Conservation (phyloP, 2,329 filamentous ascomycete species). For the Colletotrichum australisinense region DNA sequence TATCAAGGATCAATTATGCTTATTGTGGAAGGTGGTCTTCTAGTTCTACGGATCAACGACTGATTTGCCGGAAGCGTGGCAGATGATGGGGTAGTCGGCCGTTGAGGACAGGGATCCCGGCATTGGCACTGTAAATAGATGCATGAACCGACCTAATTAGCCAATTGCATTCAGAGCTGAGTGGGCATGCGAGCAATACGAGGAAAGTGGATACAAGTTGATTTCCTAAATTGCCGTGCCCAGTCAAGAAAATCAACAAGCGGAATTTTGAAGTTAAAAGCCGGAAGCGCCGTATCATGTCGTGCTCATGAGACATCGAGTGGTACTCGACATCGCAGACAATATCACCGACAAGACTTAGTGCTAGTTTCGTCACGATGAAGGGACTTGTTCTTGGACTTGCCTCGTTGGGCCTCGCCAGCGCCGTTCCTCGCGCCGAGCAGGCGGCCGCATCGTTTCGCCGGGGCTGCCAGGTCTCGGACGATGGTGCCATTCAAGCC, state of each 20-base stretch:
- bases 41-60: conserved; percentile 7
- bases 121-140: conserved; percentile 7
- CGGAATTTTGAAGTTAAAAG: conserved; percentile 6
- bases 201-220: conserved; percentile 19
- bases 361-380: not conserved
- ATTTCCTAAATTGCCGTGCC: not conserved
- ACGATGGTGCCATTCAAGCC: conserved; percentile 11
- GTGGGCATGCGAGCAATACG: conserved; percentile 20
- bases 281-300: not conserved
- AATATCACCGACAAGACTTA: not conserved
- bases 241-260: conserved; percentile 9
- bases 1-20: not conserved
- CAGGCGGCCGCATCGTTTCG: not conserved
- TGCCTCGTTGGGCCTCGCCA: conserved; percentile 16
- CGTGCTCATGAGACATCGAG: not conserved
- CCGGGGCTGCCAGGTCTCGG: conserved; percentile 30
- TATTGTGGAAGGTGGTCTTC: conserved; percentile 16
- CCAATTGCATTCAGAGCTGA: conserved; percentile 5
- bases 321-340: not conserved
- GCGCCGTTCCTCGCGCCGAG: not conserved
- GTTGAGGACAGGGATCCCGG: conserved; percentile 10
- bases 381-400: conserved; percentile 13
- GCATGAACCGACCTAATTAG: conserved; percentile 1
- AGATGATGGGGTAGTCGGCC: not conserved
- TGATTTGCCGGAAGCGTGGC: not conserved